Base-by-base conservation (phyloP, 495 filamentous ascomycete species). In the Niebla homalea region DNA sequence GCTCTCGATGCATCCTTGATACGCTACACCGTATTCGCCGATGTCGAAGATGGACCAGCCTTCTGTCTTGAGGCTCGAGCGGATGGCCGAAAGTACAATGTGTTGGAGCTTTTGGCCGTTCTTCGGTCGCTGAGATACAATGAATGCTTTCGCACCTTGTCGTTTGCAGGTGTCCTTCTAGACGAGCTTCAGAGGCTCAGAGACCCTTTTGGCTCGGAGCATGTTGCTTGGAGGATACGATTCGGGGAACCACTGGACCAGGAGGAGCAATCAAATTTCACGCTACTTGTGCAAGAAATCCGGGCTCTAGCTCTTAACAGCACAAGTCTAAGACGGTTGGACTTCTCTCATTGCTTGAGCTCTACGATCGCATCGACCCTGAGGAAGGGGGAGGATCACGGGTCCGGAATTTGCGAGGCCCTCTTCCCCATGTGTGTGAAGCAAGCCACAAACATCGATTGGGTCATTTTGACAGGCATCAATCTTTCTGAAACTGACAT, bases 91-190 rank as follows among this genome's bases (percentile, higher is more conserved):
- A 70, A 73, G 35, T 98, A 98, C 58, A 78, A 72, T 4, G 62
- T 76, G 5, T 61, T 83, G 43, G 92, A 96, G 63, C 63, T 96
- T 21, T 69, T 98, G 36, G 88, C 92, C 2, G 77, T 96, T 21
- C 76, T 95, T 71, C 78, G 90, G 18, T 78, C 92, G 5, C 67
- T 98, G 43, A 77, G 92, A 35, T 98, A 94, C 67, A 96, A 96
- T 58, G 87, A 94, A 61, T 84, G 78, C 14, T 96, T 96, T 63
- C 74, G 73, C 46, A 83, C 86, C 1, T 76, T 98, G 36, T 95
- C 88, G 1, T 95, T 96, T 62, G 67, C 73, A 14, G 79, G 82
- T 23, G 76, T 94, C 43, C 78, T 74, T 52, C 72, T 98, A 10
- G 81, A 87, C 53, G 57, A 64, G 32, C 61, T 89, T 22, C 81